These are phyloP conservation scores for Moricandia arvensis DNA, from an alignment of 345 rosid species.

Conservation along the genomic window DNA sequence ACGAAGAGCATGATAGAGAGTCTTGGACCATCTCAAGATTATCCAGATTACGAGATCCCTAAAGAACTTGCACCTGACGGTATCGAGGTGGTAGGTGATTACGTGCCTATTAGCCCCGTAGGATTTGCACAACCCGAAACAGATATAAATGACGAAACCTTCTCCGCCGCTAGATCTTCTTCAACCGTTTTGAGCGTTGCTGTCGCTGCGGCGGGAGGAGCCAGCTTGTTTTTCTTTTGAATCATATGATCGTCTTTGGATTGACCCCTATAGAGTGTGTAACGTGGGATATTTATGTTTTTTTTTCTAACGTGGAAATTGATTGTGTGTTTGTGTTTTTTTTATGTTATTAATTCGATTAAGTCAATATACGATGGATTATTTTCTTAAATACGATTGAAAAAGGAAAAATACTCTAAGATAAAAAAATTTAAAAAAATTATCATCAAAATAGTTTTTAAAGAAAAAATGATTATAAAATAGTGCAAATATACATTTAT, in stretches of 20 bases:
- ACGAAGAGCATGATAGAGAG: constrained; percentile 26
- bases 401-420: too few relatives aligned
- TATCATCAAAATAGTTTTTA: too few relatives aligned
- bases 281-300: constrained; percentile 1
- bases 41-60: constrained; percentile 36
- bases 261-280: neutral
- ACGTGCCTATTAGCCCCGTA: constrained; percentile 20
- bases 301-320: neutral
- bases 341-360: neutral
- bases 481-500: too few relatives aligned
- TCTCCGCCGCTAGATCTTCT: constrained; percentile 11
- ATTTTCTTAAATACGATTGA: neutral
- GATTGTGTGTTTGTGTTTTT: neutral
- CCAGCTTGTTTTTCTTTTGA: constrained; percentile 30
- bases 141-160: neutral
- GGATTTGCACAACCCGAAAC: constrained; percentile 26
- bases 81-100: constrained; percentile 26
- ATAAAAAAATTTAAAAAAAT: too few relatives aligned
- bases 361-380: neutral
- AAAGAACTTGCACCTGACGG: constrained; percentile 37
- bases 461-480: too few relatives aligned
- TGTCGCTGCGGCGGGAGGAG: constrained; percentile 7
- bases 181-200: neutral
- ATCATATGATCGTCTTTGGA: neutral
- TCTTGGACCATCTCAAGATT: constrained; percentile 41